These are phyloP conservation scores for Candida sonorensis DNA, from an alignment of 805 yeast species.

Conservation along the genomic window DNA sequence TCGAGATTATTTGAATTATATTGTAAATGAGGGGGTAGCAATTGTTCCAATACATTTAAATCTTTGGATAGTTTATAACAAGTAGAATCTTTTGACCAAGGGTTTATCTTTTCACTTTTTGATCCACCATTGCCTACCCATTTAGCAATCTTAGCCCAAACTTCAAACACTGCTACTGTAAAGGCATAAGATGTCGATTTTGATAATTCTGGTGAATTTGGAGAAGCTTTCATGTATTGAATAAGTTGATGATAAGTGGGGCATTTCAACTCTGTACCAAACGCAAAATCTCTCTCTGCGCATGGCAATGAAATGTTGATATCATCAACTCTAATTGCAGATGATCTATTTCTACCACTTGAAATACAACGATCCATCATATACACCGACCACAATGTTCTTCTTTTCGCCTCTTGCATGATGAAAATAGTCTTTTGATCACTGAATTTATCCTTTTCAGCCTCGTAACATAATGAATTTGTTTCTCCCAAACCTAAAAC, in stretches of 20 bases:
- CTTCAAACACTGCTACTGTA: conserved; percentile 28
- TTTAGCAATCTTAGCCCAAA: conserved; percentile 32
- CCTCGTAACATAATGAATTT: conserved; percentile 12
- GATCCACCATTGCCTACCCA: conserved; percentile 34
- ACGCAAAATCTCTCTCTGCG: conserved; percentile 26
- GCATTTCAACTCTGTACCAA: conserved; percentile 19
- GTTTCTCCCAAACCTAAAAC: conserved; percentile 27
- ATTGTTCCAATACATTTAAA: conserved; percentile 18
- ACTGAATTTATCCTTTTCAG: conserved; percentile 2
- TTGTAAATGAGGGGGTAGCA: conserved; percentile 22
- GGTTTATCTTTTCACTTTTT: conserved; percentile 22
- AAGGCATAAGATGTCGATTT: conserved; percentile 24
- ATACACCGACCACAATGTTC: conserved; percentile 35
- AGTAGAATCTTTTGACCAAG: conserved; percentile 25
- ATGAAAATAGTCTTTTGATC: conserved; percentile 13
- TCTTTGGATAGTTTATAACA: conserved; percentile 22
- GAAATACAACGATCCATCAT: conserved; percentile 37
- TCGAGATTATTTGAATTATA: conserved; percentile 20
- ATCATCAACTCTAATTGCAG: conserved; percentile 29
- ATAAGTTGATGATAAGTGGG: conserved; percentile 14
- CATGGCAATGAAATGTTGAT: conserved; percentile 28
- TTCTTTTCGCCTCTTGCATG: conserved; percentile 25
- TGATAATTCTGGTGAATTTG: conserved; percentile 7
- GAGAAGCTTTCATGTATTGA: conserved; percentile 1
- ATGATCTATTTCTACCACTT: conserved; percentile 28